Conservation (phyloP, 768 basidiomycete genomes). For the Fistulinella prunicolor region DNA sequence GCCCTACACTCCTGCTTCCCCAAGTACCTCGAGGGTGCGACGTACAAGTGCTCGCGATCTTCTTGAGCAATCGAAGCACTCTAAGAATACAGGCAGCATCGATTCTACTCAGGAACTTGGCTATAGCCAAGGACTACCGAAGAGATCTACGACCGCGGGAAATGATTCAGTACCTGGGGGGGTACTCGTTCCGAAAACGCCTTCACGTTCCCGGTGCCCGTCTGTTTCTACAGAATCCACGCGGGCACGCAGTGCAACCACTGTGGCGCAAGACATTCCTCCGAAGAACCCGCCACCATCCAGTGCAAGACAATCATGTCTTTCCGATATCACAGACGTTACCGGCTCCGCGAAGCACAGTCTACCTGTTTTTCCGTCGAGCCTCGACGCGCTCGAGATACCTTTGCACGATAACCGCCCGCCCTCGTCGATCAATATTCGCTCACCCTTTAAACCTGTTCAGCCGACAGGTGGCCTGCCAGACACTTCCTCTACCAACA, state of each 20-base stretch:
- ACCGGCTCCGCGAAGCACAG: neutral
- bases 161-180: constrained; percentile 6
- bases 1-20: constrained; percentile 1
- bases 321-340: constrained; percentile 1
- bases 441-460: constrained; percentile 13
- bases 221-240: constrained; percentile 19
- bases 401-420: constrained; percentile 11
- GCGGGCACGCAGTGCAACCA: constrained; percentile 16
- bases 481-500: neutral
- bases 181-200: constrained; percentile 15
- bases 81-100: constrained; percentile 3
- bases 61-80: constrained; percentile 16
- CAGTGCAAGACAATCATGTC: neutral
- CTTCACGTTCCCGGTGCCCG: constrained; percentile 15
- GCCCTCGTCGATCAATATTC: constrained; percentile 23
- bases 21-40: constrained; percentile 8
- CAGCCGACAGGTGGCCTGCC: constrained; percentile 1
- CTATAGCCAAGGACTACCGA: constrained; percentile 4
- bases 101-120: constrained; percentile 8
- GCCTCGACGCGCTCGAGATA: constrained; percentile 14
- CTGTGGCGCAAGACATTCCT: constrained; percentile 2
- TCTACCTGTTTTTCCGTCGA: constrained; percentile 3
- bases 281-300: constrained; percentile 1
- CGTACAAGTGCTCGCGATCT: constrained; percentile 24
- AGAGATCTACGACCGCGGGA: constrained; percentile 6